Percentiles rank a stretch among this genome's conserved stretches.
Conservation (phyloP, 169 alveolate species). For the Plasmodium coatneyi region DNA sequence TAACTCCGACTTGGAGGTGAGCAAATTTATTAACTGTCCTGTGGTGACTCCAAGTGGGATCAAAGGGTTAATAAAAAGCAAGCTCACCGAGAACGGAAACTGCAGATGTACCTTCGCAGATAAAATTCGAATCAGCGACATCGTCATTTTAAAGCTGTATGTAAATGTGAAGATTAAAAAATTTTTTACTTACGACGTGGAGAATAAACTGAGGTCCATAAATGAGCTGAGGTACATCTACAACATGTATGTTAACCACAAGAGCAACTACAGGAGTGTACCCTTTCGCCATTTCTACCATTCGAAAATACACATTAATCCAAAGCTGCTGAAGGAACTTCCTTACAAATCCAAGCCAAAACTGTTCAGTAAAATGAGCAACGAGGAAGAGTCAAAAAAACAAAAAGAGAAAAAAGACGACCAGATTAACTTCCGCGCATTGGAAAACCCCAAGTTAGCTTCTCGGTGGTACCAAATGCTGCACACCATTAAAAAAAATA, state of each 20-base stretch:
- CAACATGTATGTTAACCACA: slow-evolving; percentile 83
- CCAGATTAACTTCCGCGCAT: slow-evolving; percentile 78
- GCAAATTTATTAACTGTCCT: slow-evolving; percentile 97
- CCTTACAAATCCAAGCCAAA: slow-evolving; percentile 92
- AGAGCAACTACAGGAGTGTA: slow-evolving; percentile 86
- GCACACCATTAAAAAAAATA: slow-evolving; percentile 63
- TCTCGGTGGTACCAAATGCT: slow-evolving; percentile 75
- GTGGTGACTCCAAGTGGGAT: slow-evolving; percentile 99
- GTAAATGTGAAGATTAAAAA: slow-evolving; percentile 90
- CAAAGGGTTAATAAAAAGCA: slow-evolving; percentile 98
- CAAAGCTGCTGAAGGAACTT: slow-evolving; percentile 86
- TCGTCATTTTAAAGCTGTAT: slow-evolving; percentile 96
- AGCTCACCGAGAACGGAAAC: slow-evolving; percentile 94
- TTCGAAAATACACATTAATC: slow-evolving; percentile 89
- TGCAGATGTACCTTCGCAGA: slow-evolving; percentile 99
- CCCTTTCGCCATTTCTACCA: slow-evolving; percentile 78
- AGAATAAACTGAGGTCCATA: slow-evolving; percentile 89
- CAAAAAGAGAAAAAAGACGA: slow-evolving; percentile 76
- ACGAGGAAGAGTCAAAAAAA: slow-evolving; percentile 66
- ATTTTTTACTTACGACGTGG: slow-evolving; percentile 91
- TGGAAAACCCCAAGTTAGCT: slow-evolving; percentile 82
- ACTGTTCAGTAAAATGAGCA: slow-evolving; percentile 16
- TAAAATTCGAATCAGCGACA: slow-evolving; percentile 96
- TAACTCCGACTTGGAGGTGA: slow-evolving; percentile 97
- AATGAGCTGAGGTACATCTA: slow-evolving; percentile 89